Conservation (phyloP, 2,329 filamentous ascomycete species). For the Phialophora macrospora region DNA sequence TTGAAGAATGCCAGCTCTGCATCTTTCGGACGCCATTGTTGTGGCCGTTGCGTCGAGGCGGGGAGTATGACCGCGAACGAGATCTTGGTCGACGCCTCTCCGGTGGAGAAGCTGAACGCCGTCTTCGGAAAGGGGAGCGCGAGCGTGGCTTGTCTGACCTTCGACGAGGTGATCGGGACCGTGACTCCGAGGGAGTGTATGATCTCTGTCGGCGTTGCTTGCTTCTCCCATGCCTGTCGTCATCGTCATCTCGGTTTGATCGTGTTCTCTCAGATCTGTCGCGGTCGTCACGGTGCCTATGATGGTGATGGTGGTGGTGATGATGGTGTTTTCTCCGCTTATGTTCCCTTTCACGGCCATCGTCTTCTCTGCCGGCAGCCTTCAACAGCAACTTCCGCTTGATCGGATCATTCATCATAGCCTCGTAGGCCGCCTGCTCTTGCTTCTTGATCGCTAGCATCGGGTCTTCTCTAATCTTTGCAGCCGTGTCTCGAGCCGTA, state of each 20-base stretch:
- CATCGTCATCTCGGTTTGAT: conserved; percentile 39
- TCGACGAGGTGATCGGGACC: conserved; percentile 37
- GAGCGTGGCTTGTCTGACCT: conserved; percentile 45
- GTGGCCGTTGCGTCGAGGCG: conserved; percentile 41
- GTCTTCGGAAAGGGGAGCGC: conserved; percentile 35
- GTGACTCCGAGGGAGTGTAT: conserved; percentile 44
- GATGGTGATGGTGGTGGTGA: conserved; percentile 42
- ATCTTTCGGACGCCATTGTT: conserved; percentile 44
- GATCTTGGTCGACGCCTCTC: conserved; percentile 46
- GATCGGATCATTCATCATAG: conserved; percentile 53
- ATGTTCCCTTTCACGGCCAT: conserved; percentile 43
- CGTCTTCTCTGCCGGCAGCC: conserved; percentile 49
- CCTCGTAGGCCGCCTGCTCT: conserved; percentile 78
- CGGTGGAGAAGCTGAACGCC: conserved; percentile 38
- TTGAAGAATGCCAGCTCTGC: conserved; percentile 40
- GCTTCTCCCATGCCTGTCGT: conserved; percentile 35
- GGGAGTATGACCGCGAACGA: conserved; percentile 37
- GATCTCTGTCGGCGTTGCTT: conserved; percentile 51
- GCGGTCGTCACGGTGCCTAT: conserved; percentile 25
- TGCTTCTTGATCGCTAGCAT: conserved; percentile 91
- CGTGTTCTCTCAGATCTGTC: conserved; percentile 24
- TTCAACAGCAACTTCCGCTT: conserved; percentile 59
- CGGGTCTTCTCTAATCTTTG: conserved; percentile 89
- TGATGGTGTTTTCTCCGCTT: conserved; percentile 56
- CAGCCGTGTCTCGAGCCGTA: conserved; percentile 75